Percentiles rank a stretch among this genome's conserved stretches.
Evolutionary conservation across 148 eudicot species (phyloP).

Genomic region (Camellia sinensis): DNA sequence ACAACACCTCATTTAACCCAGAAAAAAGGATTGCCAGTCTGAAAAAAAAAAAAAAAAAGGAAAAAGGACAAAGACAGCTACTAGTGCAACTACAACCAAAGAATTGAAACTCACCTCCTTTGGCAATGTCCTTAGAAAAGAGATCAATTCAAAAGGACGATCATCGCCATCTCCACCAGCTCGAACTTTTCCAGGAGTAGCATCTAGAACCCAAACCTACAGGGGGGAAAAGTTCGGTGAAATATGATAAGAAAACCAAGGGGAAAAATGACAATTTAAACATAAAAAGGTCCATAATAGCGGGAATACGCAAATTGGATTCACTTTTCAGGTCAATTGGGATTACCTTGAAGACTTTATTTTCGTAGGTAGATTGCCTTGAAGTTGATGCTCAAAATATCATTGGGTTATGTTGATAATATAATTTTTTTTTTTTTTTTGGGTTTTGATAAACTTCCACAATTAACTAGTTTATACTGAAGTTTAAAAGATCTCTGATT

Average conservation of each 20-base stretch:
- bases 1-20: neutral
- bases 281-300: neutral
- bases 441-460: neutral
- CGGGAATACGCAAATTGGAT: neutral
- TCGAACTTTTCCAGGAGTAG: slow-evolving; percentile 90
- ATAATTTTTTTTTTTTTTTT: neutral
- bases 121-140: slow-evolving; percentile 62
- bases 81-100: neutral
- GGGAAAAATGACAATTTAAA: slow-evolving; percentile 7
- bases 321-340: neutral
- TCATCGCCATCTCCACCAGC: slow-evolving; percentile 86
- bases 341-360: neutral
- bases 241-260: neutral
- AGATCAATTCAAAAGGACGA: slow-evolving; percentile 81
- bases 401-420: neutral
- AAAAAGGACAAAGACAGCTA: neutral
- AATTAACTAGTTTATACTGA: neutral
- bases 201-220: slow-evolving; percentile 92
- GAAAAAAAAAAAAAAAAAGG: neutral
- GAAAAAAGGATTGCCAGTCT: neutral
- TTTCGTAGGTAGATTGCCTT: neutral
- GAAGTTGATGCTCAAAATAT: neutral
- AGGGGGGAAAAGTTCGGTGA: neutral
- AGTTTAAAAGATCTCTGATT: too few relatives aligned
- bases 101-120: slow-evolving; percentile 47